These are phyloP conservation scores for Berkeleyomyces rouxiae DNA, from an alignment of 2,329 filamentous ascomycete species.

Conservation along the genomic window DNA sequence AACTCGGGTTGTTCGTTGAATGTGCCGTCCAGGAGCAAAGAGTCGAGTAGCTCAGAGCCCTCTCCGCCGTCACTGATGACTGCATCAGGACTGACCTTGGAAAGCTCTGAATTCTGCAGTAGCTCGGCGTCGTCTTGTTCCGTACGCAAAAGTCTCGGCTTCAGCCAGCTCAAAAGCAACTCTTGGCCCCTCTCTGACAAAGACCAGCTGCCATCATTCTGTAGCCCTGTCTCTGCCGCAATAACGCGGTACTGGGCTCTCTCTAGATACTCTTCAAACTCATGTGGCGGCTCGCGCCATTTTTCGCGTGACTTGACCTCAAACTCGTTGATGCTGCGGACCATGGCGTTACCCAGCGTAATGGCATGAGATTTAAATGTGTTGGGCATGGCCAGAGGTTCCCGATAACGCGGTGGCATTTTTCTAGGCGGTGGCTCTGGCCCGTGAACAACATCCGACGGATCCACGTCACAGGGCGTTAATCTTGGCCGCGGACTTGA, in stretches of 20 bases:
- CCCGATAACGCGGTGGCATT: background rate
- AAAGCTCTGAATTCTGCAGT: conserved; percentile 14
- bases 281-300: background rate
- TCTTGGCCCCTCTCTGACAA: background rate
- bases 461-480: conserved; percentile 33
- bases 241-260: background rate
- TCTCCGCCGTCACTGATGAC: background rate
- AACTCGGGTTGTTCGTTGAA: background rate
- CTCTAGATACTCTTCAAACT: conserved; percentile 2
- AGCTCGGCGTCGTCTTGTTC: background rate
- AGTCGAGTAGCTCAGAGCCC: background rate
- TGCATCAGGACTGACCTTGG: background rate
- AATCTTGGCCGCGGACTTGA: conserved; percentile 15
- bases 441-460: conserved; percentile 28
- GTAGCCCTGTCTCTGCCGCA: background rate
- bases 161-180: conserved; percentile 2
- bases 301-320: conserved; percentile 20
- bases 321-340: conserved; percentile 21
- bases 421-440: conserved; percentile 2
- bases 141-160: background rate
- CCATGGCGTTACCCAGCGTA: conserved; percentile 9
- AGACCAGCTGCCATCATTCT: too few relatives aligned
- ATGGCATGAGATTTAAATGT: conserved; percentile 7
- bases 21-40: background rate
- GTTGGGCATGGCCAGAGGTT: background rate